Base-by-base conservation (phyloP, 2,329 filamentous ascomycete species). In the Sclerotinia sclerotiorum region DNA sequence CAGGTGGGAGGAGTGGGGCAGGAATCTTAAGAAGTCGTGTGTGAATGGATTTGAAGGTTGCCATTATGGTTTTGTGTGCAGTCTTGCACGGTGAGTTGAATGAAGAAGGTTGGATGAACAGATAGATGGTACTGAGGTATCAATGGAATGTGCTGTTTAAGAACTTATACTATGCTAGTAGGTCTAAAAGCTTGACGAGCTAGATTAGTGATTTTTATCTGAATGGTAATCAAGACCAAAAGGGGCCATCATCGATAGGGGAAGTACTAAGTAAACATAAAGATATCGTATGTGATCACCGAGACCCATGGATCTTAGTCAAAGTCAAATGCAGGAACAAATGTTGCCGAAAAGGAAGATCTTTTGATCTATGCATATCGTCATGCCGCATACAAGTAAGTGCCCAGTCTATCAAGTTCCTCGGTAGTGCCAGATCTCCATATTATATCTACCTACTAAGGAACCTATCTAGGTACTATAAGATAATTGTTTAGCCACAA, bases 1-100 rank as follows among this genome's bases (percentile, higher is more conserved):
- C n/a, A 72, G 72, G 69, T 71, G 75, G 58, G 66, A 77, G 69
- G 44, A 78, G 66, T 56, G 77, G 72, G 48, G 76, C 52, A 44
- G 66, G 58, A 57, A 60, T 27, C 6, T 39, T 44, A 35, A 63
- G 55, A 13, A 70, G 69, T 51, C 35, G 56, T 21, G 15, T 21
- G 17, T 63, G 46, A 8, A 67, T 39, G 35, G 56, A 62, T 52
- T 52, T 46, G 48, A 67, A 67, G 24, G 56, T 46, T 15, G 56
- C 11, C 56, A 63, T 67, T 46, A n/a, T 63, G 32, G 24, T 48
- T 29, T 24, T 32, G 32, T 24, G 8, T 44, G 10, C 27, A 17
- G 29, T 39, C 13, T 39, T 56, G 29, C 3, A n/a, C 15, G 10
- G 5, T n/a, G 8, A 8, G 21, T 42, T 63, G 46, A 24, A 51